Percentiles rank a stretch among this genome's conserved stretches.
phyloP scores from a whole-genome alignment of 2,329 filamentous ascomycete genomes.

The Nemania diffusa region DNA sequence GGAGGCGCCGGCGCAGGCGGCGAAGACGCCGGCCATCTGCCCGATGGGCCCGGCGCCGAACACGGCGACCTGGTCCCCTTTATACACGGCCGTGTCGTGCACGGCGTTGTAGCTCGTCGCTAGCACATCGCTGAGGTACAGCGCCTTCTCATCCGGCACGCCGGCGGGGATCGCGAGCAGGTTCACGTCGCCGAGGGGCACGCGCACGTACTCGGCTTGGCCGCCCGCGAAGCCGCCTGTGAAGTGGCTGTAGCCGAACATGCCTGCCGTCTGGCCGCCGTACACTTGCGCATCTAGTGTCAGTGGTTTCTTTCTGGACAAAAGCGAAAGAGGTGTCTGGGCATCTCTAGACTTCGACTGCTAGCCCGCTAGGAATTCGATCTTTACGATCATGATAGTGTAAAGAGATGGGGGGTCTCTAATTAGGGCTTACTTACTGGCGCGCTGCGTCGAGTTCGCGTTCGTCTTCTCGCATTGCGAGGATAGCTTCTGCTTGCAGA shows the following conservation, averaged over 20 bases:
- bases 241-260: slow-evolving; percentile 81
- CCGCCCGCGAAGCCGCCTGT: slow-evolving; percentile 89
- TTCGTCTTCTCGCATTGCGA: slow-evolving; percentile 86
- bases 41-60: slow-evolving; percentile 90
- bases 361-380: no score
- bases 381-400: background rate
- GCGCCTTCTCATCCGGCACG: slow-evolving; percentile 84
- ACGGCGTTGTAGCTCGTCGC: slow-evolving; percentile 84
- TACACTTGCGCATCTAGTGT: slow-evolving; percentile 63
- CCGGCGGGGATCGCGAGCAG: slow-evolving; percentile 80
- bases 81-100: slow-evolving; percentile 83
- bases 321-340: no score
- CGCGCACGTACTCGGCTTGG: slow-evolving; percentile 86
- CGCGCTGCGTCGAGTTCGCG: slow-evolving; percentile 74
- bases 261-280: slow-evolving; percentile 77
- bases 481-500: slow-evolving; percentile 80
- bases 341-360: no score
- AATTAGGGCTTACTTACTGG: slow-evolving; percentile 51
- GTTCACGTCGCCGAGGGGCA: slow-evolving; percentile 84
- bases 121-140: slow-evolving; percentile 85
- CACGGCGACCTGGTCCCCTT: slow-evolving; percentile 80
- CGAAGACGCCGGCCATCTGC: slow-evolving; percentile 83
- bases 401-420: background rate
- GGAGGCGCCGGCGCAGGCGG: slow-evolving; percentile 76
- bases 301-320: no score